phyloP scores from a whole-genome alignment of 2,329 filamentous ascomycete genomes.

The Trichophyton mentagrophytes region DNA sequence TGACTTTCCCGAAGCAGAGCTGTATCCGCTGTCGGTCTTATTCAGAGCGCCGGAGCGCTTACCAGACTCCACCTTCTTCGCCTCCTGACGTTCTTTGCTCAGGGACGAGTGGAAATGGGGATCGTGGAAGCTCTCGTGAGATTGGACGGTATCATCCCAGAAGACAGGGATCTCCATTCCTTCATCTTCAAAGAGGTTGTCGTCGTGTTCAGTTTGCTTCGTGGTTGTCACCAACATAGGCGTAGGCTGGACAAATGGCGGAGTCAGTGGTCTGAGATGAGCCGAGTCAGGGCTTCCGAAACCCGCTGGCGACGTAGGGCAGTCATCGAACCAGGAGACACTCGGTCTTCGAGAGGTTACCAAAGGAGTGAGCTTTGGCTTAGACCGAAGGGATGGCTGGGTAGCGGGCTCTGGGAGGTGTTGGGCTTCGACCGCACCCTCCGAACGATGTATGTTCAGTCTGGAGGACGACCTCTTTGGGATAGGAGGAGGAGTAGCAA shows the following conservation, averaged over 20 bases:
- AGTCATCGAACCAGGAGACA: constrained; percentile 1
- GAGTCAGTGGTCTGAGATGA: background rate
- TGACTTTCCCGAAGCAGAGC: background rate
- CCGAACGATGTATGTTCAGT: background rate
- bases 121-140: background rate
- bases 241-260: background rate
- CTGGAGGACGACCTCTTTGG: background rate
- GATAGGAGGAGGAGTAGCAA: background rate
- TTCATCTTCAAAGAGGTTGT: constrained; percentile 1
- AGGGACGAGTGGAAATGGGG: background rate
- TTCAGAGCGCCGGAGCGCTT: background rate
- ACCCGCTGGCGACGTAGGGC: background rate
- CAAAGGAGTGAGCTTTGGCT: background rate
- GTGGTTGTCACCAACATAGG: background rate
- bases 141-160: constrained; percentile 1
- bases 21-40: background rate
- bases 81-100: background rate
- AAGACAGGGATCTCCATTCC: constrained; percentile 1
- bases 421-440: background rate
- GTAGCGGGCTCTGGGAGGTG: background rate
- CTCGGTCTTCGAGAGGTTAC: background rate
- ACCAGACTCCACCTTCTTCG: background rate
- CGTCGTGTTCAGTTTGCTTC: background rate
- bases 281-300: background rate
- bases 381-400: background rate